Evolutionary conservation across 306 rosid genomes (phyloP).

Genomic region (Cicer arietinum): DNA sequence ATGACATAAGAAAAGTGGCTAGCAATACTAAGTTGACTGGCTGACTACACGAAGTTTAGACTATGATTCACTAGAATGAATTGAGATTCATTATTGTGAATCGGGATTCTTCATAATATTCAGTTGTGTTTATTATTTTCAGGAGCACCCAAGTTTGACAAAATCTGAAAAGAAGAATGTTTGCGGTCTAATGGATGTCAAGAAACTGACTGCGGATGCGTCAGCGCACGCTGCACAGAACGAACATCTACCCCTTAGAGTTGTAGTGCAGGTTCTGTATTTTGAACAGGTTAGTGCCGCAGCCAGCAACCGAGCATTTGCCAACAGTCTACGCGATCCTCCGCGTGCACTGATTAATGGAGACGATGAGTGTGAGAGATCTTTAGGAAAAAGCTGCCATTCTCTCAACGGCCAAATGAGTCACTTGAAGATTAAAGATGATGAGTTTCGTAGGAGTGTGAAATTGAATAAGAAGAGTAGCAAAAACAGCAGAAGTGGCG

Average conservation of each 20-base stretch:
- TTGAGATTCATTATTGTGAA: too few relatives aligned
- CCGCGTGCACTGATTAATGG: conserved; percentile 44
- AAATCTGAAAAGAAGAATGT: conserved; percentile 81
- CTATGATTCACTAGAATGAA: too few relatives aligned
- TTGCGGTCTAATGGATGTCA: conserved; percentile 79
- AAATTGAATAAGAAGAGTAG: conserved; percentile 71
- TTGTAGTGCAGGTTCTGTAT: conserved; percentile 87
- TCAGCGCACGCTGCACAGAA: conserved; percentile 93
- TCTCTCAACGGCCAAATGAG: conserved; percentile 58
- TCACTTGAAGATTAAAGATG: conserved; percentile 62
- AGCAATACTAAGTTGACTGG: neutral
- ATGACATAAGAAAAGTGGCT: too few relatives aligned
- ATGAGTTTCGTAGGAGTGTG: conserved; percentile 52
- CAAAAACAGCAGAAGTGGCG: conserved; percentile 84
- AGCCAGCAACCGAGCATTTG: conserved; percentile 37
- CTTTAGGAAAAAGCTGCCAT: conserved; percentile 54
- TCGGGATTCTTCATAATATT: neutral
- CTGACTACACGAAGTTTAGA: too few relatives aligned
- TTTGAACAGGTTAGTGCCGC: conserved; percentile 86
- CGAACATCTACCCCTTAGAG: conserved; percentile 90
- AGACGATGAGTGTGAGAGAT: conserved; percentile 55
- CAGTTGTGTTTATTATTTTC: conserved; percentile 30
- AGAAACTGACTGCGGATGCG: conserved; percentile 71
- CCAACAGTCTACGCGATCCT: conserved; percentile 37
- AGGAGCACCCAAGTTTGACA: conserved; percentile 77